phyloP scores from a whole-genome alignment of 306 rosid species.

The Cicer arietinum region DNA sequence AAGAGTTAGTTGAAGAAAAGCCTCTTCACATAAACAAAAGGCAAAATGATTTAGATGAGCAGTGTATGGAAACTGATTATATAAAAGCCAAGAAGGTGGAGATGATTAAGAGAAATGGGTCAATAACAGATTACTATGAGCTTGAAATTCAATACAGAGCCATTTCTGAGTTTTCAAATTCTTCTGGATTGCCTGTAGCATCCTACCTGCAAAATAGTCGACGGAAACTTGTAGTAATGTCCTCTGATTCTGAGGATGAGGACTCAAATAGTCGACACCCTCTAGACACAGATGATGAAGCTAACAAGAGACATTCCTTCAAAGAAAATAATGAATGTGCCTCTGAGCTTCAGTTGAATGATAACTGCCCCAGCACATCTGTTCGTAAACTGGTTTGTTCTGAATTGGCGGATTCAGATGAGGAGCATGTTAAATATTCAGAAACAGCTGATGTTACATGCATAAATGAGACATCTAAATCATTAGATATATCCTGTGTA shows the following conservation, averaged over 20 bases:
- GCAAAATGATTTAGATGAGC: conserved; percentile 45
- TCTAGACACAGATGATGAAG: conserved; percentile 43
- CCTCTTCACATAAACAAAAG: conserved; percentile 47
- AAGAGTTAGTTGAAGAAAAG: conserved; percentile 51
- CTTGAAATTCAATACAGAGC: conserved; percentile 58
- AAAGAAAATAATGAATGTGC: conserved; percentile 43
- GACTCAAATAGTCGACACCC: conserved; percentile 40
- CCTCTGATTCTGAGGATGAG: conserved; percentile 94
- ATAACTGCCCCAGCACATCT: conserved; percentile 45
- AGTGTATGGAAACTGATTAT: conserved; percentile 46
- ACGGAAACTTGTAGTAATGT: conserved; percentile 73
- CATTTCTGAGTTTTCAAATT: conserved; percentile 57
- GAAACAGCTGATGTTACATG: conserved; percentile 53
- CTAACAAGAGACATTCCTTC: conserved; percentile 43
- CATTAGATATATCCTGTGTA: conserved; percentile 69
- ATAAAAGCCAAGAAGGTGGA: conserved; percentile 73
- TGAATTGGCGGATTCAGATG: conserved; percentile 54
- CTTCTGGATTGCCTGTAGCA: conserved; percentile 57
- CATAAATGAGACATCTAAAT: conserved; percentile 56
- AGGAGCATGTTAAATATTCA: conserved; percentile 45
- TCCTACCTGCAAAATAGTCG: conserved; percentile 51
- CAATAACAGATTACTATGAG: conserved; percentile 57
- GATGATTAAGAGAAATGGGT: conserved; percentile 79
- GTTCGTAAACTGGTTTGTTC: conserved; percentile 52
- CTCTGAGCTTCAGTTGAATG: conserved; percentile 47